Conservation (phyloP, 768 basidiomycete species). For the Dentipellis sp. region DNA sequence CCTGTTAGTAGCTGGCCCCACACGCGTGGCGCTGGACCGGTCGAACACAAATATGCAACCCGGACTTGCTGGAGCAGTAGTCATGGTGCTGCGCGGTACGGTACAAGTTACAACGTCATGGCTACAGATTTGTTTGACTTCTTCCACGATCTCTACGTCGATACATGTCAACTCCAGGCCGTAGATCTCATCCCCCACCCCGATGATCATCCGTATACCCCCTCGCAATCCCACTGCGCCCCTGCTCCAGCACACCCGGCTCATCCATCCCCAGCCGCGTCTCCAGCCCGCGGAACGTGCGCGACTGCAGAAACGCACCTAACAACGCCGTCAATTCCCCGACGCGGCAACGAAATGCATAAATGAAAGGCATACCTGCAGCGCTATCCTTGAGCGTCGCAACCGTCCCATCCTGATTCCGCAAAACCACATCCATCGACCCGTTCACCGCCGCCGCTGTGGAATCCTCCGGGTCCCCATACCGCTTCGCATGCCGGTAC, state of each 20-base stretch:
- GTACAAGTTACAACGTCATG: too few species aligned
- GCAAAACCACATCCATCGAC: conserved; percentile 41
- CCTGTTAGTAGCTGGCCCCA: too few species aligned
- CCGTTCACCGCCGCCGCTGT: conserved; percentile 13
- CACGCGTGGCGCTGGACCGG: too few species aligned
- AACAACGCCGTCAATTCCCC: neutral
- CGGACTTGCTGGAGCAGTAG: too few species aligned
- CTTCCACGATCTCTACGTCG: too few species aligned
- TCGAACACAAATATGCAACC: too few species aligned
- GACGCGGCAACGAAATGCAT: neutral
- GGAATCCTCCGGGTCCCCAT: conserved; percentile 29
- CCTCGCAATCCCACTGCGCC: conserved; percentile 80
- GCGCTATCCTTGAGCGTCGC: conserved; percentile 53
- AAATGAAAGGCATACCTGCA: conserved; percentile 43
- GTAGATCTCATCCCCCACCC: too few species aligned
- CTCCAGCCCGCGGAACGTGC: conserved; percentile 80
- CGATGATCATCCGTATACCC: conserved; percentile 60
- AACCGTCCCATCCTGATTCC: conserved; percentile 57
- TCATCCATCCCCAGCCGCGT: conserved; percentile 65
- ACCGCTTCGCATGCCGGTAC: conserved; percentile 71
- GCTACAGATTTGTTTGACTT: too few species aligned
- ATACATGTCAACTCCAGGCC: too few species aligned
- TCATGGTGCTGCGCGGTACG: too few species aligned
- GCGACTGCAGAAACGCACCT: conserved; percentile 65
- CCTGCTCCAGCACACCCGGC: conserved; percentile 80